These are phyloP conservation scores for Arthrobotrys sphaeroides DNA, from an alignment of 2,329 filamentous ascomycete genomes.

Conservation along the genomic window DNA sequence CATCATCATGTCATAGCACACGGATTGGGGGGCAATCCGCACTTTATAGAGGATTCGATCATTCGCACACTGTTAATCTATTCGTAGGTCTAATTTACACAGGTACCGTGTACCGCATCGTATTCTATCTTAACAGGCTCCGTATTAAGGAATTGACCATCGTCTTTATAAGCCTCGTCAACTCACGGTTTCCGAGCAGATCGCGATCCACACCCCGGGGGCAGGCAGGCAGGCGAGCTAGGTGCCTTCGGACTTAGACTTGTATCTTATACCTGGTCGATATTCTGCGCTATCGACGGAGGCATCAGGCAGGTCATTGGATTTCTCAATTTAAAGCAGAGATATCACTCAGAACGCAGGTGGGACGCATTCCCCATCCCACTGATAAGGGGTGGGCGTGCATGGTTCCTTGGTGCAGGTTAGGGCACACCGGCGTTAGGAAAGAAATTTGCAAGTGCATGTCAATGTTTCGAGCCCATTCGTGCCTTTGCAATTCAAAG, in stretches of 20 bases:
- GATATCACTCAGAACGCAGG: slow-evolving; percentile 16
- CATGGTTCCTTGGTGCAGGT: slow-evolving; percentile 3
- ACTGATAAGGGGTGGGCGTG: slow-evolving; percentile 37
- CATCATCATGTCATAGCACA: slow-evolving; percentile 1
- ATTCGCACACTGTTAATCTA: background rate
- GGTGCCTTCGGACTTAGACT: slow-evolving; percentile 26
- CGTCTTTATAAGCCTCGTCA: background rate
- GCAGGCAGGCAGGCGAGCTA: slow-evolving; percentile 1
- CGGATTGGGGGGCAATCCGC: background rate
- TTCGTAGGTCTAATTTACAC: slow-evolving; percentile 4
- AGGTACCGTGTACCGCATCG: background rate
- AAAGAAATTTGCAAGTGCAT: slow-evolving; percentile 37
- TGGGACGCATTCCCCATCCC: slow-evolving; percentile 9
- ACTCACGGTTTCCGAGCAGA: slow-evolving; percentile 14
- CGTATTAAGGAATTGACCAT: slow-evolving; percentile 11
- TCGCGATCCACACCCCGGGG: slow-evolving; percentile 50
- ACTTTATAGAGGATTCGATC: slow-evolving; percentile 11
- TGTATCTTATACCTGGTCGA: slow-evolving; percentile 23
- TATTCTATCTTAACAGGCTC: background rate
- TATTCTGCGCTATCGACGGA: slow-evolving; percentile 35
- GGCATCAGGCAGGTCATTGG: background rate
- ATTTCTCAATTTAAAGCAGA: slow-evolving; percentile 24
- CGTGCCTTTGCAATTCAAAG: background rate
- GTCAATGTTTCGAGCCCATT: slow-evolving; percentile 20
- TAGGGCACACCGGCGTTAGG: slow-evolving; percentile 32